Evolutionary conservation across 2,329 filamentous ascomycete species (phyloP).

Genomic region (Beauveria rudraprayagi): DNA sequence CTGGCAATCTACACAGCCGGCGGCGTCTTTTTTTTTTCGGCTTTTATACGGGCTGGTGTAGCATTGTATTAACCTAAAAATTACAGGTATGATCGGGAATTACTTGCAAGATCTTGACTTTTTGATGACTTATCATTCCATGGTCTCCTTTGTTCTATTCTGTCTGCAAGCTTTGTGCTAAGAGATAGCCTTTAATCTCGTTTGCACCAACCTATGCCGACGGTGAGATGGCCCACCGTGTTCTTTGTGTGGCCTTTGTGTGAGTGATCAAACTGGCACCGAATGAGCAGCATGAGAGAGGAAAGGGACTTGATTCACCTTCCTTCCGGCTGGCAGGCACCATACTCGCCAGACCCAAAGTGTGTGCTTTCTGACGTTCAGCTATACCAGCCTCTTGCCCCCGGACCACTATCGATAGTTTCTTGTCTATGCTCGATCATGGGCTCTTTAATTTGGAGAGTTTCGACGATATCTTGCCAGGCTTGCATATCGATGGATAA

Average conservation of each 20-base stretch:
- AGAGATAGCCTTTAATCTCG: too few species aligned
- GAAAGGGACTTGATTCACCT: too few species aligned
- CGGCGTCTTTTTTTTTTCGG: neutral
- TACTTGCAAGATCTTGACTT: too few species aligned
- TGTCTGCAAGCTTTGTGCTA: neutral
- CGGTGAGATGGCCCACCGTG: too few species aligned
- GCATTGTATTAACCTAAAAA: neutral
- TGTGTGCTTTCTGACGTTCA: conserved; percentile 22
- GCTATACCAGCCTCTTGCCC: conserved; percentile 58
- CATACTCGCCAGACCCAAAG: too few species aligned
- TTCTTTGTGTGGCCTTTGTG: too few species aligned
- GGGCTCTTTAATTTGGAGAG: conserved; percentile 66
- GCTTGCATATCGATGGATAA: conserved; percentile 78
- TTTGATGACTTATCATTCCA: too few species aligned
- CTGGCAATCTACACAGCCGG: neutral
- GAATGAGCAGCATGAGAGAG: neutral
- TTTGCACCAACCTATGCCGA: too few species aligned
- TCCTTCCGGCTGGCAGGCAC: too few species aligned
- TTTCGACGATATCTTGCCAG: conserved; percentile 71
- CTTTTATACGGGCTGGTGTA: neutral
- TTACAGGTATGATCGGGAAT: too few species aligned
- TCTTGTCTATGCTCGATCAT: conserved; percentile 80
- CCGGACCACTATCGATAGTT: conserved; percentile 40
- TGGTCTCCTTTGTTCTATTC: neutral
- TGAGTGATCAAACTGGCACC: too few species aligned